Percentiles rank a stretch among this genome's conserved stretches.
Conservation (phyloP, 108 stramenopile genomes). For the Skeletonema potamos region DNA sequence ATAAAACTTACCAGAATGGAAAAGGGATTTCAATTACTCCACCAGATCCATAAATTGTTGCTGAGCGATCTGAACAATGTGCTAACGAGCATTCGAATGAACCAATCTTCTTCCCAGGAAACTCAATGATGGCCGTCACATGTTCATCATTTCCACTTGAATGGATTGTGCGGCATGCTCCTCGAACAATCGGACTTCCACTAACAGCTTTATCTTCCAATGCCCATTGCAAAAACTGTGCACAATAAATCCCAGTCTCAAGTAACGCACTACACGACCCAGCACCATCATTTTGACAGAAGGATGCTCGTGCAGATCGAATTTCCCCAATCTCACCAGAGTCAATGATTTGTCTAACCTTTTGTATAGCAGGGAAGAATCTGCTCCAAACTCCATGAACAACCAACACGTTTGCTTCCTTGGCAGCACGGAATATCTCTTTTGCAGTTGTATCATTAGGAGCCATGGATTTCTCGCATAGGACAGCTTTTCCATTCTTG, state of each 20-base stretch:
- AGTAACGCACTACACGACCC: conserved; percentile 44
- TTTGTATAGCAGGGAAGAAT: conserved; percentile 56
- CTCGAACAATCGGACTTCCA: conserved; percentile 35
- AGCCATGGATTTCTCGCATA: conserved; percentile 59
- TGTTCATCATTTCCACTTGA: conserved; percentile 46
- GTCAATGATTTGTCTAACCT: conserved; percentile 40
- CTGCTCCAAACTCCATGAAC: conserved; percentile 57
- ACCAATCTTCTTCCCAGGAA: conserved; percentile 45
- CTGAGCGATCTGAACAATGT: conserved; percentile 43
- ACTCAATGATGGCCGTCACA: conserved; percentile 49
- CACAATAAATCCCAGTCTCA: conserved; percentile 60
- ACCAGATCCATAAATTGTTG: conserved; percentile 41
- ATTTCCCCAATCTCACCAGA: conserved; percentile 47
- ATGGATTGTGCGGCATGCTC: conserved; percentile 36
- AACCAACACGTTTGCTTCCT: conserved; percentile 21
- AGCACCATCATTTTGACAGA: conserved; percentile 58
- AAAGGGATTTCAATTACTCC: conserved; percentile 51
- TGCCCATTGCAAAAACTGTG: conserved; percentile 60
- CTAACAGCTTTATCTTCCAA: conserved; percentile 8
- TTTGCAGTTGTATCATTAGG: conserved; percentile 26
- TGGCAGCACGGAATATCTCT: conserved; percentile 31
- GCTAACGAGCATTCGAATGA: conserved; percentile 48
- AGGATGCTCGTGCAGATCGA: conserved; percentile 46
- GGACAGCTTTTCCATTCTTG: conserved; percentile 37
- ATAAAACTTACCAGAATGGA: conserved; percentile 49